Evolutionary conservation across 2,329 filamentous ascomycete species (phyloP).

Genomic region (Leptodontidium sp.): DNA sequence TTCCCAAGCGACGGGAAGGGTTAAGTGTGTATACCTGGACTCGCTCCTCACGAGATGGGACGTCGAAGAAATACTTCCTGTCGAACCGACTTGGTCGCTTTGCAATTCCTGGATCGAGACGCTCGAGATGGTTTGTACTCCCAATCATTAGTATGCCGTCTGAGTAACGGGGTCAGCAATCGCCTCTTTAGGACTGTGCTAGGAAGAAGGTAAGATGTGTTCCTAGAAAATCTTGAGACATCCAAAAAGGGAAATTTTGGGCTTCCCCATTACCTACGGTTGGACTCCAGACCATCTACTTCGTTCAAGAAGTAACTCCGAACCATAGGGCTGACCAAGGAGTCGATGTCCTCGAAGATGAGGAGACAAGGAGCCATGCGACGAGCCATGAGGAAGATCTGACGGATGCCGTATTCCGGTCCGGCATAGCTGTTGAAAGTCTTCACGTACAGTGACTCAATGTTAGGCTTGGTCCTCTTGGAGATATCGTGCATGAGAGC

Average conservation of each 20-base stretch:
- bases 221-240: too few relatives aligned
- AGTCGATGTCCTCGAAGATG: conserved; percentile 77
- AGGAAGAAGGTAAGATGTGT: too few relatives aligned
- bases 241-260: too few relatives aligned
- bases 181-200: too few relatives aligned
- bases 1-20: background rate
- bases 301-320: conserved; percentile 77
- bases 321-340: conserved; percentile 65
- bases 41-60: conserved; percentile 62
- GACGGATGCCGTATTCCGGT: conserved; percentile 60
- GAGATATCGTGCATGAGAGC: conserved; percentile 73
- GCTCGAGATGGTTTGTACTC: conserved; percentile 71
- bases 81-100: conserved; percentile 74
- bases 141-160: conserved; percentile 72
- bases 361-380: conserved; percentile 72
- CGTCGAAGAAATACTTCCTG: conserved; percentile 70
- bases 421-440: conserved; percentile 58
- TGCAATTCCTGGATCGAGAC: conserved; percentile 70
- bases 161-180: background rate
- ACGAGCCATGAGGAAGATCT: conserved; percentile 67
- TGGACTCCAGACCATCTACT: conserved; percentile 73
- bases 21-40: conserved; percentile 40
- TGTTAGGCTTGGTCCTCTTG: conserved; percentile 54
- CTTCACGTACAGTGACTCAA: conserved; percentile 71
- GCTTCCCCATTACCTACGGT: conserved; percentile 54